Evolutionary conservation across 108 stramenopile genomes (phyloP).

Genomic region (Conticribra guillardii): DNA sequence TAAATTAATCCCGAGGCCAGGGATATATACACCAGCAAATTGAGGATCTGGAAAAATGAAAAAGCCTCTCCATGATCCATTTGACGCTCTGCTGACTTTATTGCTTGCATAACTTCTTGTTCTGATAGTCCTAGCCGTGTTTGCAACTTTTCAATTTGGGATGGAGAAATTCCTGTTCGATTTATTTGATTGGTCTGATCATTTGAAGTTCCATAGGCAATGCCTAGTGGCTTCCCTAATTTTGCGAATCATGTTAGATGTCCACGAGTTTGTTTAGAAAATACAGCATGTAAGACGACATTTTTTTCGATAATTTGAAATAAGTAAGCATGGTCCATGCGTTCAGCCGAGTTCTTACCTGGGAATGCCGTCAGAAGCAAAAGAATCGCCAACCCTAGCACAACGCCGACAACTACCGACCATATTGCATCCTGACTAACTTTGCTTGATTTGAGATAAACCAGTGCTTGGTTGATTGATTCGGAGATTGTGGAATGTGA

Average conservation of each 20-base stretch:
- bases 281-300: background rate
- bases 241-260: background rate
- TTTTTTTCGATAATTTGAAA: background rate
- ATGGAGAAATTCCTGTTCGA: background rate
- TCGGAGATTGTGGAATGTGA: constrained; percentile 1
- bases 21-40: background rate
- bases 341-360: background rate
- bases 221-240: background rate
- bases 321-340: background rate
- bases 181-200: background rate
- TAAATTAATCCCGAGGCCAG: background rate
- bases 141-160: background rate
- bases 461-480: background rate
- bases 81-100: background rate
- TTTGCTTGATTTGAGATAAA: constrained; percentile 10
- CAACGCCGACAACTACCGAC: background rate
- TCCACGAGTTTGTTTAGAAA: too few relatives aligned
- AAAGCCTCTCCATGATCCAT: background rate
- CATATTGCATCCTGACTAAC: background rate
- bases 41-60: constrained; percentile 3
- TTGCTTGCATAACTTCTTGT: constrained; percentile 2
- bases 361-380: background rate
- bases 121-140: background rate
- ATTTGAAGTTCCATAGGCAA: background rate
- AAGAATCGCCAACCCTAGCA: background rate